Evolutionary conservation across 1,139 yeast genomes (phyloP).

Genomic region (Lodderomyces orthopsilosis): DNA sequence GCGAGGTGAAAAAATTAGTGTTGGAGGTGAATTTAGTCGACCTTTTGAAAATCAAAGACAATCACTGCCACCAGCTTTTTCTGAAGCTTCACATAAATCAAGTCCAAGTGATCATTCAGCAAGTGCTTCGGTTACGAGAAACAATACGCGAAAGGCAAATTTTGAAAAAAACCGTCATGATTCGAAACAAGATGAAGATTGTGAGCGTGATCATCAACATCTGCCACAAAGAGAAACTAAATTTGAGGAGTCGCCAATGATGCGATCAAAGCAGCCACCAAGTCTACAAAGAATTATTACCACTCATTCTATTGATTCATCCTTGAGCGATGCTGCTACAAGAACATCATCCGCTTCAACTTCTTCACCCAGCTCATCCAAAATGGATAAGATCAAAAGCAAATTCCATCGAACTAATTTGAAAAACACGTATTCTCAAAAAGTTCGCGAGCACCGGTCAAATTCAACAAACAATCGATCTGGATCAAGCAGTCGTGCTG

Average conservation of each 20-base stretch:
- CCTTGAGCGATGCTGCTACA: constrained; percentile 5
- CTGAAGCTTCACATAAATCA: constrained; percentile 3
- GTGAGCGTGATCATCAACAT: not conserved
- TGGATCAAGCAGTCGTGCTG: constrained; percentile 21
- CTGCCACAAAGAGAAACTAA: constrained; percentile 3
- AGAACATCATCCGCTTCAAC: constrained; percentile 4
- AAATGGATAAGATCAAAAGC: constrained; percentile 21
- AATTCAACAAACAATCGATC: constrained; percentile 20
- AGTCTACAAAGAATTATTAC: constrained; percentile 11
- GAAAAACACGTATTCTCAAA: constrained; percentile 33
- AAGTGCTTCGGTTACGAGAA: not conserved
- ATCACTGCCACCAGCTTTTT: constrained; percentile 1
- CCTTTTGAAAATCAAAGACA: constrained; percentile 1
- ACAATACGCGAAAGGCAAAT: not conserved
- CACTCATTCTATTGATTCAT: constrained; percentile 10
- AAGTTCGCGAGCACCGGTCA: constrained; percentile 33
- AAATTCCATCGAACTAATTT: constrained; percentile 5
- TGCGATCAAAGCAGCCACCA: constrained; percentile 5
- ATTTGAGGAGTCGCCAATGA: not conserved
- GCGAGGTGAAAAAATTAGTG: not conserved
- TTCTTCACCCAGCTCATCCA: constrained; percentile 14
- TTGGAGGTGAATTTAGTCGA: not conserved
- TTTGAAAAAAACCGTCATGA: not conserved
- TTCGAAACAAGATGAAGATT: not conserved
- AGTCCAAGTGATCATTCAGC: not conserved